Conservation (phyloP, 2,329 filamentous ascomycete genomes). For the Alternaria sp. region DNA sequence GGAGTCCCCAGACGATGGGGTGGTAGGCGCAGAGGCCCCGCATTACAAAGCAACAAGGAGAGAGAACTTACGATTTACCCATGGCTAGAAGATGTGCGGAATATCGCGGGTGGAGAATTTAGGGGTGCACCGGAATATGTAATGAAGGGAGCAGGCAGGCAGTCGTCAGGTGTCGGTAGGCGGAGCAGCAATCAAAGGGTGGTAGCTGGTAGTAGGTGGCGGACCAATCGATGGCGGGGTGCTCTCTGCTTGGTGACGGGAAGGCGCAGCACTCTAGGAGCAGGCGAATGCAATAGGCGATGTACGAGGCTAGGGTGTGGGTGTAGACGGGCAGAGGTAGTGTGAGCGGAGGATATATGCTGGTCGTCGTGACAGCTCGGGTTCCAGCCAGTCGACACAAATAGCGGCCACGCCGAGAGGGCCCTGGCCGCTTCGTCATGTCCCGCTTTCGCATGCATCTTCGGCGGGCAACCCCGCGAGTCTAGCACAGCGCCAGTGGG, state of each 20-base stretch:
- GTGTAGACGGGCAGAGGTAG: not conserved
- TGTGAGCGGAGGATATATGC: slow-evolving; percentile 11
- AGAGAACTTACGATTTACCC: slow-evolving; percentile 54
- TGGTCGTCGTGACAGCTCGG: slow-evolving; percentile 15
- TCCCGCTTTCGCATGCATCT: slow-evolving; percentile 13
- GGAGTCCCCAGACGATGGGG: slow-evolving; percentile 25
- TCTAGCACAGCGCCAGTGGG: slow-evolving; percentile 11
- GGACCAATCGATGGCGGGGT: slow-evolving; percentile 33
- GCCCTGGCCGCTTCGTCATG: slow-evolving; percentile 17
- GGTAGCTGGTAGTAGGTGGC: slow-evolving; percentile 22
- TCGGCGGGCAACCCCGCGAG: slow-evolving; percentile 13
- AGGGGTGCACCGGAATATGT: slow-evolving; percentile 17
- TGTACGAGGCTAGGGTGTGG: not conserved
- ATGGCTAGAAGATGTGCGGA: slow-evolving; percentile 33
- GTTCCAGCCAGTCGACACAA: slow-evolving; percentile 10
- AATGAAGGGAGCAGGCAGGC: slow-evolving; percentile 22
- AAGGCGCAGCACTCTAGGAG: slow-evolving; percentile 14
- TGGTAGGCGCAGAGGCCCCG: slow-evolving; percentile 21
- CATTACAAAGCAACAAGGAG: slow-evolving; percentile 24
- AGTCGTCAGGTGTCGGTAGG: slow-evolving; percentile 21
- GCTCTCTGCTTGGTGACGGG: slow-evolving; percentile 2
- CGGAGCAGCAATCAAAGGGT: slow-evolving; percentile 23
- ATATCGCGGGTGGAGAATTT: slow-evolving; percentile 7
- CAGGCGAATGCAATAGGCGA: not conserved
- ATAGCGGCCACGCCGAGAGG: slow-evolving; percentile 19